These are phyloP conservation scores for Xerocomus minutiporus DNA, from an alignment of 1,284 basidiomycete species.

Conservation along the genomic window DNA sequence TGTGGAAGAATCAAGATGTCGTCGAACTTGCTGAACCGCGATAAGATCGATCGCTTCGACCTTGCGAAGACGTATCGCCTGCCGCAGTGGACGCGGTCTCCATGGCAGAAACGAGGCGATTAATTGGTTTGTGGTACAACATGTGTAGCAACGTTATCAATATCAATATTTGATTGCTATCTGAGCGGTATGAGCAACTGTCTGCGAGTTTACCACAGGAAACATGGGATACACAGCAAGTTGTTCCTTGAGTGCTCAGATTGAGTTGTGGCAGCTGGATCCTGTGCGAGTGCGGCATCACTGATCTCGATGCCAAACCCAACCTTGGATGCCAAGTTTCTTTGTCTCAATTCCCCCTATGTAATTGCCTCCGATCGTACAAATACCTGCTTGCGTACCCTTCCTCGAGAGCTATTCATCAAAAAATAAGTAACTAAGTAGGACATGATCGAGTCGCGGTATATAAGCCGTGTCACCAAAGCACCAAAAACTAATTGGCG, in stretches of 20 bases:
- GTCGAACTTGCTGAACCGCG: background rate
- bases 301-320: background rate
- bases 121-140: background rate
- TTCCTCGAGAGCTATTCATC: conserved; percentile 1
- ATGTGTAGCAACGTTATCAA: background rate
- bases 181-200: background rate
- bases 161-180: background rate
- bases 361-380: background rate
- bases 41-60: background rate
- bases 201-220: background rate
- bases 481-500: conserved; percentile 18
- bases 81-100: background rate
- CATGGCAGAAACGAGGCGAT: background rate
- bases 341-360: background rate
- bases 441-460: conserved; percentile 14
- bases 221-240: background rate
- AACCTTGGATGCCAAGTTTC: background rate
- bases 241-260: background rate
- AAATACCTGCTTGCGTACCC: background rate
- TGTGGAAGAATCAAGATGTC: too few relatives aligned
- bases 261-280: background rate
- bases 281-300: background rate
- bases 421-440: conserved; percentile 8
- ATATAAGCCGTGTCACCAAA: conserved; percentile 24
- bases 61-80: background rate